phyloP scores from a whole-genome alignment of 2,329 filamentous ascomycete genomes.

The Aotearoamyces nothofagi region DNA sequence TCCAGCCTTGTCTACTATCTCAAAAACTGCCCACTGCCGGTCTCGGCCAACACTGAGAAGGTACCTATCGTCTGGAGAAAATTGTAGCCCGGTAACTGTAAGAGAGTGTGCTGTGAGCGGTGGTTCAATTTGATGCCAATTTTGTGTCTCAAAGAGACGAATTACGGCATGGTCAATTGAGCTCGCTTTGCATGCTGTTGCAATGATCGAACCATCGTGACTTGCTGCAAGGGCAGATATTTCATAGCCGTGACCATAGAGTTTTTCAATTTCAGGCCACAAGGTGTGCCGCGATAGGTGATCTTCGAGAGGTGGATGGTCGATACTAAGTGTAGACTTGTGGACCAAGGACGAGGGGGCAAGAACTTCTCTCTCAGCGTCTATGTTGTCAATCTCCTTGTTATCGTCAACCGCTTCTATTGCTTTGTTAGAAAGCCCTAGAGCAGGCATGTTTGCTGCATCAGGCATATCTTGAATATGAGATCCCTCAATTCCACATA shows the following conservation, averaged over 20 bases:
- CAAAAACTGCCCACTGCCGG: constrained; percentile 78
- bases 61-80: constrained; percentile 57
- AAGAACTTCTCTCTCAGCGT: constrained; percentile 32
- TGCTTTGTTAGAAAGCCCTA: constrained; percentile 93
- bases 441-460: constrained; percentile 84
- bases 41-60: constrained; percentile 85
- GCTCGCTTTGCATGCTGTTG: constrained; percentile 85
- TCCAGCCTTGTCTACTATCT: constrained; percentile 26
- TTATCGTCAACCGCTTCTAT: constrained; percentile 43
- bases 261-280: constrained; percentile 91
- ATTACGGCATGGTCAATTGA: constrained; percentile 91
- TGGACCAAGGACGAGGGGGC: constrained; percentile 39
- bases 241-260: constrained; percentile 96
- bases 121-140: constrained; percentile 79
- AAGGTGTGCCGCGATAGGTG: constrained; percentile 78
- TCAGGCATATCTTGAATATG: constrained; percentile 48
- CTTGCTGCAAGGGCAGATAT: constrained; percentile 75
- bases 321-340: constrained; percentile 46
- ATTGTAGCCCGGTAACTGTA: constrained; percentile 70
- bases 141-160: constrained; percentile 70
- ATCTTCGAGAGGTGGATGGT: constrained; percentile 77
- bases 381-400: constrained; percentile 32
- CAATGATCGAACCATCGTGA: constrained; percentile 60
- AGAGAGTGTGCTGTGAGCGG: constrained; percentile 73
- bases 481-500: constrained; percentile 42